Conservation (phyloP, 371 early-diverging fungal genomes). For the Mortierella sp. region DNA sequence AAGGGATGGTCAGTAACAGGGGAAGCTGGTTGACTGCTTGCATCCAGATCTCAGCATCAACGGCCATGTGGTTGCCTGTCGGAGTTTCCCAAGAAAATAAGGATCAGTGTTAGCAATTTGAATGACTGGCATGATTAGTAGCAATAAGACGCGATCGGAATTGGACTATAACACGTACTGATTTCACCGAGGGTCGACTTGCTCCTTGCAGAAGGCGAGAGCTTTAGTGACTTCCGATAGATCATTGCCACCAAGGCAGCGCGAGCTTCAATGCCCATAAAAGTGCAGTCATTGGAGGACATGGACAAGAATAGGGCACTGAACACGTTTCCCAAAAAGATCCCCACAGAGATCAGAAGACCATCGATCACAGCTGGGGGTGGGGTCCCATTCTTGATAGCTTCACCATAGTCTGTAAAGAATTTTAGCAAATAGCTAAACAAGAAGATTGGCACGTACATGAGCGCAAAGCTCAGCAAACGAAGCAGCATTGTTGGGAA, state of each 20-base stretch:
- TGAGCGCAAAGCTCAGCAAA: constrained; percentile 24
- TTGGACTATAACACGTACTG: constrained; percentile 48
- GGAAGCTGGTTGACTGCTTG: constrained; percentile 54
- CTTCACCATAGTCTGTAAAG: constrained; percentile 45
- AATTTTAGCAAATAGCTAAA: constrained; percentile 33
- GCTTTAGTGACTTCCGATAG: constrained; percentile 67
- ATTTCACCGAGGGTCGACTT: constrained; percentile 75
- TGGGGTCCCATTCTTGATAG: constrained; percentile 26
- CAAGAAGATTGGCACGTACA: constrained; percentile 30
- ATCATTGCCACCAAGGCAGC: constrained; percentile 64
- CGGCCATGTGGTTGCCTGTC: constrained; percentile 81
- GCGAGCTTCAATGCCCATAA: constrained; percentile 57
- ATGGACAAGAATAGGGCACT: constrained; percentile 45
- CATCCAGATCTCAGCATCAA: constrained; percentile 82
- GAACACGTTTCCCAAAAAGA: constrained; percentile 27
- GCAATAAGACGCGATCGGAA: not conserved
- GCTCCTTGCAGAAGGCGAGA: constrained; percentile 67
- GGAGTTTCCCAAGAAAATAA: not conserved
- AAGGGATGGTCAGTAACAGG: constrained; percentile 81
- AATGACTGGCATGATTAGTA: not conserved
- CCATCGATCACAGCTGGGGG: constrained; percentile 29
- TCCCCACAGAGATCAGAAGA: constrained; percentile 32
- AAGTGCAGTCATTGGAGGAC: constrained; percentile 28
- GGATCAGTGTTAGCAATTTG: not conserved
- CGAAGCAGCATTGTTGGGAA: constrained; percentile 18